Conservation (phyloP, 805 yeast genomes). For the Wickerhamomyces bisporus region DNA sequence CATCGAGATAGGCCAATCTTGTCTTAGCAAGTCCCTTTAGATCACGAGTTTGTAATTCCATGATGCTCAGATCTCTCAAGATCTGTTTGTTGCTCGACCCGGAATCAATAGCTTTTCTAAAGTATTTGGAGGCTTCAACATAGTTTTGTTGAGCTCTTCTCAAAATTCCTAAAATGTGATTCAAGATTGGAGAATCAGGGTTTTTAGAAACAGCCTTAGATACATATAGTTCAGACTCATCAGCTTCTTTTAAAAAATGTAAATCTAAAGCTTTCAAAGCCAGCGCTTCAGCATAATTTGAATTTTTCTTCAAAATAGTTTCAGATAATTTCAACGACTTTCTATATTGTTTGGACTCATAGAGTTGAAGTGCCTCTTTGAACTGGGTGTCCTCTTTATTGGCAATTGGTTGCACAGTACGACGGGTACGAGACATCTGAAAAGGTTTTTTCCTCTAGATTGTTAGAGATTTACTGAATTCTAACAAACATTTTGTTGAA, state of each 20-base stretch:
- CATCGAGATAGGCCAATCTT: slow-evolving; percentile 64
- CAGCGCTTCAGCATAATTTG: slow-evolving; percentile 71
- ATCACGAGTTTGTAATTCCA: slow-evolving; percentile 79
- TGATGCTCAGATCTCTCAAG: slow-evolving; percentile 72
- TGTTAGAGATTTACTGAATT: too few species aligned
- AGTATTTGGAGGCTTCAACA: slow-evolving; percentile 73
- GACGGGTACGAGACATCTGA: not conserved
- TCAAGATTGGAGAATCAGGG: slow-evolving; percentile 59
- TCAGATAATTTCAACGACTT: slow-evolving; percentile 79
- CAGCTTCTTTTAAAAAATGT: slow-evolving; percentile 49
- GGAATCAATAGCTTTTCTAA: slow-evolving; percentile 65
- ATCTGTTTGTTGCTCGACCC: slow-evolving; percentile 78
- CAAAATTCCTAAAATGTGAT: slow-evolving; percentile 84
- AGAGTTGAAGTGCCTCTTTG: slow-evolving; percentile 74
- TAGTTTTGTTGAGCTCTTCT: slow-evolving; percentile 67
- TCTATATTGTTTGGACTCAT: slow-evolving; percentile 82
- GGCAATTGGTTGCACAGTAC: slow-evolving; percentile 14
- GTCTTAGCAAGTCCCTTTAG: slow-evolving; percentile 56
- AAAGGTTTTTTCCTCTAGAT: too few species aligned
- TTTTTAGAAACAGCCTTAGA: slow-evolving; percentile 56
- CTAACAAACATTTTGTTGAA: too few species aligned
- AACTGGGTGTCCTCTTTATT: slow-evolving; percentile 72
- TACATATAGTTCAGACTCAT: slow-evolving; percentile 61
- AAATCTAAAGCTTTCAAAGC: slow-evolving; percentile 79
- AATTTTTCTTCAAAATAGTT: slow-evolving; percentile 65